Base-by-base conservation (phyloP, 192 early-diverging fungal species). In the Coemansia sp. region DNA sequence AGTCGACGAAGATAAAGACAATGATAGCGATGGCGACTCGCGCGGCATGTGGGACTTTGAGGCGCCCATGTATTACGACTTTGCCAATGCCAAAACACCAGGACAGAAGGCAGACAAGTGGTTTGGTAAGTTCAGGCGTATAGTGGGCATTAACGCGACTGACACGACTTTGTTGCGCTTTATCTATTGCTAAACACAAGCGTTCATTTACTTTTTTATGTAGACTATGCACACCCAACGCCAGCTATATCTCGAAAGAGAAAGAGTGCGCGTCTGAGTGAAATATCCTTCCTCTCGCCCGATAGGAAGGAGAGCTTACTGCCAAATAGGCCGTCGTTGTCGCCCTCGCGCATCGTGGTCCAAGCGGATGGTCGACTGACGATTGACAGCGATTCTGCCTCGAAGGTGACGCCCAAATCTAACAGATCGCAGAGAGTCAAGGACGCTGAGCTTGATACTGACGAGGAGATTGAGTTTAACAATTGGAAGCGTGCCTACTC, bases 61-160 rank as follows among this genome's bases (percentile, higher is more conserved):
- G 29, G 82, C 82, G 36, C 82, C 82, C 9, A 62, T 73, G 62
- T 84, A 71, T 22, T 84, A 73, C 58, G 78, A 84, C 68, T 84
- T 84, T 79, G 70, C 34, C 22, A 76, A 62, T 43, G n/a, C 82
- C 24, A 76, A 73, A 66, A 84, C 82, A 3, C 82, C 82, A 6
- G 82, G 82, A 0, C 61, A 60, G 3, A 69, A 62, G 2, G 65
- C 78, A 15, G 82, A 84, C 57, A 79, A 71, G 44, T 84, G 82
- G 81, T 84, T 84, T 73, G 77, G 80, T 83, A 83, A 68, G 80
- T 68, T 11, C 6, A 15, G 29, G 47, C 12, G 47, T 9, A 15
- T 11, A 4, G 29, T n/a, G 7, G 2, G 46, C 46, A 0, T n/a
- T 11, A 20, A 11, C 9, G 9, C 3, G n/a, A 44, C n/a, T 27